Evolutionary conservation across 495 filamentous ascomycete genomes (phyloP).

Genomic region (Neurospora sp.): DNA sequence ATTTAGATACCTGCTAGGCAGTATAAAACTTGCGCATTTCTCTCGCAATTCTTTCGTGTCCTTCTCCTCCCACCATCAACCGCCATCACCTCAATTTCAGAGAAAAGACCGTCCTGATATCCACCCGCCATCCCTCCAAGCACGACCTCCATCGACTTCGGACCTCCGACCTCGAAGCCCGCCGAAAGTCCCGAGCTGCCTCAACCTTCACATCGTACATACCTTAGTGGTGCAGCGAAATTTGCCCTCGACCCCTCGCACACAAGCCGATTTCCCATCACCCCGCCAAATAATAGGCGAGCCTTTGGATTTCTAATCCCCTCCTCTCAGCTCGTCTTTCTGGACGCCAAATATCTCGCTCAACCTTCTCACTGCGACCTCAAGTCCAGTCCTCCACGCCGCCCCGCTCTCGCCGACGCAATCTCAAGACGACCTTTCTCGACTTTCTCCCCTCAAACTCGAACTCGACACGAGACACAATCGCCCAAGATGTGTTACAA

Average conservation of each 20-base stretch:
- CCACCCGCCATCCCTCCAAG: not conserved
- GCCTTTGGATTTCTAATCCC: not conserved
- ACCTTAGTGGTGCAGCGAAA: not conserved
- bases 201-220: not conserved
- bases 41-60: not conserved
- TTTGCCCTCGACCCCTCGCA: not conserved
- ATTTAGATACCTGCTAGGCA: not conserved
- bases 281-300: not conserved
- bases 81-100: not conserved
- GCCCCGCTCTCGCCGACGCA: not conserved
- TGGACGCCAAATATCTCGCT: not conserved
- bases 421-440: not conserved
- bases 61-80: not conserved
- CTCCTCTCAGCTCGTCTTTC: not conserved
- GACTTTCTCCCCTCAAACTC: not conserved
- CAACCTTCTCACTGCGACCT: not conserved
- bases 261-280: not conserved
- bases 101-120: not conserved
- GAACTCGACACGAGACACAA: not conserved
- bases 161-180: not conserved
- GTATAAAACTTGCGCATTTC: not conserved
- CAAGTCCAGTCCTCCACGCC: not conserved
- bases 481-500: not conserved
- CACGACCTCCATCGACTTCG: not conserved
- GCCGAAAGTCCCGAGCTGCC: not conserved